A percentile compares a stretch with the other conserved stretches of the same genome.
phyloP scores from a whole-genome alignment of 2,329 filamentous ascomycete genomes.

The Penicillium fuscoglaucum region DNA sequence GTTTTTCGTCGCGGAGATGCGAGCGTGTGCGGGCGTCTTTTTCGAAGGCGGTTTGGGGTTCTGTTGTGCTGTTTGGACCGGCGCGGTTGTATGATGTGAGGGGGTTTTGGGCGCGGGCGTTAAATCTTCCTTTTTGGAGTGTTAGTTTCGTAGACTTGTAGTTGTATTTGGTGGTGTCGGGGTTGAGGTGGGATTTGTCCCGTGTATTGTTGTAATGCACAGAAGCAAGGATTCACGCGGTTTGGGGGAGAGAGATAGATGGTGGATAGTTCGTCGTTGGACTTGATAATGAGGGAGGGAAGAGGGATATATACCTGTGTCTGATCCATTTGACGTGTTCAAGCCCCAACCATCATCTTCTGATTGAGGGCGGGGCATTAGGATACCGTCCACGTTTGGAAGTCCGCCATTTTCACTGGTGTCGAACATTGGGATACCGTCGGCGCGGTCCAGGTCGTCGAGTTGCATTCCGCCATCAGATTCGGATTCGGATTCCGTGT shows the following conservation, averaged over 20 bases:
- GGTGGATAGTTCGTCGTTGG: neutral
- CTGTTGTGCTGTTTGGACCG: neutral
- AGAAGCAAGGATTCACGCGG: neutral
- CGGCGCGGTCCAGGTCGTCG: constrained; percentile 14
- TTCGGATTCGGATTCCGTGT: constrained; percentile 21
- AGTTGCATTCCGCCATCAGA: constrained; percentile 29
- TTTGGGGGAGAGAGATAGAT: no score
- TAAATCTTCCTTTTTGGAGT: neutral
- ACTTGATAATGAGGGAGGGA: neutral
- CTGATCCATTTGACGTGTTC: neutral
- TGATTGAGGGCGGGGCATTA: neutral
- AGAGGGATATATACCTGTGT: neutral
- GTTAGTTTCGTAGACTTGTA: neutral
- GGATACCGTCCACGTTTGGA: neutral
- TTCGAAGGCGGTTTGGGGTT: constrained; percentile 1
- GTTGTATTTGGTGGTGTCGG: neutral
- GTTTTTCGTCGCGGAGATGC: constrained; percentile 36
- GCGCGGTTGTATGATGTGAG: neutral
- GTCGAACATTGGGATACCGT: neutral
- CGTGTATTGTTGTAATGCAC: neutral
- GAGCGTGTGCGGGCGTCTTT: constrained; percentile 15
- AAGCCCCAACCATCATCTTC: neutral
- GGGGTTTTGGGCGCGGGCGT: neutral
- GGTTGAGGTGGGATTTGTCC: neutral
- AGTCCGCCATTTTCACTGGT: neutral